A percentile compares a stretch with the other conserved stretches of the same genome.
These are phyloP conservation scores for Anethum foeniculum DNA, from an alignment of 140 eudicot species.

Conservation along the genomic window DNA sequence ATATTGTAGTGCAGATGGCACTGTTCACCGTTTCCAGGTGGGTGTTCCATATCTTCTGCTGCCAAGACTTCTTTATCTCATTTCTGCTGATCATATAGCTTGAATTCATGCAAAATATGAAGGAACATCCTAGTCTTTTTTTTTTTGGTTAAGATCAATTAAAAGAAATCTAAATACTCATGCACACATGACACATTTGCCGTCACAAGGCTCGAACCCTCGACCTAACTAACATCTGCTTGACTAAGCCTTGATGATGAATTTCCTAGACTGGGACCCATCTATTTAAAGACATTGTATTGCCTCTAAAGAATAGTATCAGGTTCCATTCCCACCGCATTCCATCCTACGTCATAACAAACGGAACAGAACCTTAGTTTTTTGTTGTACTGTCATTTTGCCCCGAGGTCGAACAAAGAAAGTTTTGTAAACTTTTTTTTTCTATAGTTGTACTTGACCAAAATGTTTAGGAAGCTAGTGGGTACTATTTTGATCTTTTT, in stretches of 20 bases:
- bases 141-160: background rate
- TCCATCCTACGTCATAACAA: background rate
- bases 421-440: background rate
- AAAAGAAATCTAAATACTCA: background rate
- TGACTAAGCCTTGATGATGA: background rate
- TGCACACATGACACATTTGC: background rate
- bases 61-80: background rate
- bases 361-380: background rate
- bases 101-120: background rate
- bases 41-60: background rate
- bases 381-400: background rate
- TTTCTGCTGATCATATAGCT: background rate
- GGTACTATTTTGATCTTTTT: background rate
- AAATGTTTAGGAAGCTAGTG: background rate
- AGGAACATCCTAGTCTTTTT: background rate
- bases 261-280: background rate
- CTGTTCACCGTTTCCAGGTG: slow-evolving; percentile 78
- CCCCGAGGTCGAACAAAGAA: background rate
- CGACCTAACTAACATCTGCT: background rate
- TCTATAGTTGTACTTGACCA: background rate
- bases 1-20: slow-evolving; percentile 85
- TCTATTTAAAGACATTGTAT: background rate
- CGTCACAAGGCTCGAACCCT: background rate
- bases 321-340: background rate
- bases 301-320: background rate